Evolutionary conservation across 805 yeast genomes (phyloP).

Genomic region (Wickerhamomyces bisporus): DNA sequence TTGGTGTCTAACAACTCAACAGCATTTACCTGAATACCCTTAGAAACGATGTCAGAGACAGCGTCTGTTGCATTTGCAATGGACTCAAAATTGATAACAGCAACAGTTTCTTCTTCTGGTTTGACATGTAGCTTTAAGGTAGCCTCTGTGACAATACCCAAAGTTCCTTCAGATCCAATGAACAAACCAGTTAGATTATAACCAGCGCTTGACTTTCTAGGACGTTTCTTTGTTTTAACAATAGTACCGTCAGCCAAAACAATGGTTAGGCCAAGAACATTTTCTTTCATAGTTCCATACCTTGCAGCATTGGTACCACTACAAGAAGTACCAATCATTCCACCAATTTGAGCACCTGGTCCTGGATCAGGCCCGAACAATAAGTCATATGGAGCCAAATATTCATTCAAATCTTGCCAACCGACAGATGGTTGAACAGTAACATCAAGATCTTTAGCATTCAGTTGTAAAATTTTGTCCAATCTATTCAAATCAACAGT

Average conservation of each 20-base stretch:
- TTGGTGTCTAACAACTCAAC: constrained; percentile 69
- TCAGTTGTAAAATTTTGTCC: constrained; percentile 51
- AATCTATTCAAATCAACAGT: constrained; percentile 59
- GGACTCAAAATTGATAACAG: constrained; percentile 61
- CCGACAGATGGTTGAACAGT: constrained; percentile 76
- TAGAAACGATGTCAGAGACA: constrained; percentile 54
- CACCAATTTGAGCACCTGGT: constrained; percentile 77
- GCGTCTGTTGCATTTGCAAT: constrained; percentile 68
- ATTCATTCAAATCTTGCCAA: constrained; percentile 66
- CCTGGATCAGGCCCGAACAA: constrained; percentile 78
- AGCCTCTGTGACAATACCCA: constrained; percentile 75
- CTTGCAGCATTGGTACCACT: constrained; percentile 78
- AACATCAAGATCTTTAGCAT: constrained; percentile 63
- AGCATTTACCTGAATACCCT: constrained; percentile 67
- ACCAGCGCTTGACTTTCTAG: constrained; percentile 76
- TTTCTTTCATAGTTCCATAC: constrained; percentile 78
- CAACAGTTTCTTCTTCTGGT: constrained; percentile 62
- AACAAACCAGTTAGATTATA: constrained; percentile 73
- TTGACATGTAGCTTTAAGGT: constrained; percentile 63
- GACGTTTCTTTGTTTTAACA: constrained; percentile 67
- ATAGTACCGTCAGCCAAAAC: constrained; percentile 79
- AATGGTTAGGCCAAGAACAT: constrained; percentile 61
- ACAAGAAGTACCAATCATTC: constrained; percentile 73
- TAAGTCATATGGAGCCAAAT: constrained; percentile 40
- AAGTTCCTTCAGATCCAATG: constrained; percentile 74